Percentiles rank a stretch among this genome's conserved stretches.
Conservation (phyloP, 192 early-diverging fungal genomes). For the Coemansia biformis region DNA sequence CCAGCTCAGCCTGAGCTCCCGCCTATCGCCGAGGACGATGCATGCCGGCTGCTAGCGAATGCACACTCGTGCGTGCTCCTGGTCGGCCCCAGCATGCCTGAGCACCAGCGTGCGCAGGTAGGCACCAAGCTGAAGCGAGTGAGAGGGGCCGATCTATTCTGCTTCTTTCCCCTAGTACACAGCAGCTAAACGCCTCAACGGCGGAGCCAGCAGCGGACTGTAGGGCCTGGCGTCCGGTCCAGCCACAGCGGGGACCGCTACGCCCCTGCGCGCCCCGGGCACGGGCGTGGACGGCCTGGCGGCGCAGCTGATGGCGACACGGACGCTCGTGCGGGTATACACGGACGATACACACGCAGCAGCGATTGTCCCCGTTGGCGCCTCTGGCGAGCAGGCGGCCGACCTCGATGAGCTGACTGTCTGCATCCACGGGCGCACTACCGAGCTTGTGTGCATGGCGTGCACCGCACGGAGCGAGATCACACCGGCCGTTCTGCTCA, state of each 20-base stretch:
- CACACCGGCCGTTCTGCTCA: conserved; percentile 39
- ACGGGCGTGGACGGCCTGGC: conserved; percentile 1
- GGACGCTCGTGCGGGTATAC: conserved; percentile 22
- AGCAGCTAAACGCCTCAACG: too few relatives aligned
- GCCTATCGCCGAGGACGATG: background rate
- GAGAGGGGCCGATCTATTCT: too few relatives aligned
- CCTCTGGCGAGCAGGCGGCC: conserved; percentile 1
- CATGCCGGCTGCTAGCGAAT: background rate
- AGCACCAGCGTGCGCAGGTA: conserved; percentile 5
- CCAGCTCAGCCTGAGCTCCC: too few relatives aligned
- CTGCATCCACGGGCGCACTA: conserved; percentile 17
- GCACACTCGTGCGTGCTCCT: conserved; percentile 32
- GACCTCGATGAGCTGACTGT: conserved; percentile 21
- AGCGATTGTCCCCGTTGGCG: background rate
- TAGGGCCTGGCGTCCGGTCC: too few relatives aligned
- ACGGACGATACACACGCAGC: conserved; percentile 23
- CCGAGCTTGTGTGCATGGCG: conserved; percentile 20
- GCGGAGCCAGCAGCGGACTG: too few relatives aligned
- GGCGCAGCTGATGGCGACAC: conserved; percentile 1
- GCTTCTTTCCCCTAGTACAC: too few relatives aligned
- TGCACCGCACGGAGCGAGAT: conserved; percentile 29
- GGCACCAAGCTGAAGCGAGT: conserved; percentile 1
- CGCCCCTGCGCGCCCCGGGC: background rate
- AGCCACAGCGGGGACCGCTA: conserved; percentile 2
- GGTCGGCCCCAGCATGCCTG: conserved; percentile 11